Conservation (phyloP, 2,329 filamentous ascomycete species). For the Chrysoporthe puriensis region DNA sequence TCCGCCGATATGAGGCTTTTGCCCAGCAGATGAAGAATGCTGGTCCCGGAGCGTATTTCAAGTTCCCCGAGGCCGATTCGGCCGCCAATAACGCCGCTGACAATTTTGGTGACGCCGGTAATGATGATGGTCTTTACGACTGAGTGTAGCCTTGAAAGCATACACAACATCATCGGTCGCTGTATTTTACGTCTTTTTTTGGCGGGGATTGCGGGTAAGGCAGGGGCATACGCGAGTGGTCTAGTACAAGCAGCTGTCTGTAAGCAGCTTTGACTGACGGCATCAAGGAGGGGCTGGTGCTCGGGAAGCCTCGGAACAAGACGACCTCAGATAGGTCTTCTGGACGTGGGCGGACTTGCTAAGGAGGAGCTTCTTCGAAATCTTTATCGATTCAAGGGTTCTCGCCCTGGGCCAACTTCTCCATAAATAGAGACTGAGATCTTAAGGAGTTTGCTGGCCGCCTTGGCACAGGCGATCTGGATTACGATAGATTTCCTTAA, state of each 20-base stretch:
- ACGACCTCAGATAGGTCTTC: conserved; percentile 16
- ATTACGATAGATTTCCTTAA: conserved; percentile 31
- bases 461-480: conserved; percentile 30
- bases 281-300: background rate
- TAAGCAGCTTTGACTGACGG: conserved; percentile 1
- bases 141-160: conserved; percentile 50
- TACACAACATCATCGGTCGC: conserved; percentile 31
- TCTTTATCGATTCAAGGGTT: conserved; percentile 14
- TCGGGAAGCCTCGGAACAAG: conserved; percentile 6
- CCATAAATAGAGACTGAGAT: conserved; percentile 28
- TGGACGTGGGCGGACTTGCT: conserved; percentile 16
- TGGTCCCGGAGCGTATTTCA: conserved; percentile 95
- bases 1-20: conserved; percentile 97
- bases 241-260: conserved; percentile 14
- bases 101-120: conserved; percentile 82
- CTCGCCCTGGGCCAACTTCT: conserved; percentile 17
- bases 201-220: conserved; percentile 5
- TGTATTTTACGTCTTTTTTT: conserved; percentile 53
- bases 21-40: conserved; percentile 99
- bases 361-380: conserved; percentile 8
- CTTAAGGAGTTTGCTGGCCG: conserved; percentile 29
- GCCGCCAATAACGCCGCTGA: conserved; percentile 65
- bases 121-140: conserved; percentile 97
- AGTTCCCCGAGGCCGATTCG: conserved; percentile 79
- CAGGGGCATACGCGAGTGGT: background rate